Conservation (phyloP, 1,139 yeast species). For the Lipomyces yarrowii region DNA sequence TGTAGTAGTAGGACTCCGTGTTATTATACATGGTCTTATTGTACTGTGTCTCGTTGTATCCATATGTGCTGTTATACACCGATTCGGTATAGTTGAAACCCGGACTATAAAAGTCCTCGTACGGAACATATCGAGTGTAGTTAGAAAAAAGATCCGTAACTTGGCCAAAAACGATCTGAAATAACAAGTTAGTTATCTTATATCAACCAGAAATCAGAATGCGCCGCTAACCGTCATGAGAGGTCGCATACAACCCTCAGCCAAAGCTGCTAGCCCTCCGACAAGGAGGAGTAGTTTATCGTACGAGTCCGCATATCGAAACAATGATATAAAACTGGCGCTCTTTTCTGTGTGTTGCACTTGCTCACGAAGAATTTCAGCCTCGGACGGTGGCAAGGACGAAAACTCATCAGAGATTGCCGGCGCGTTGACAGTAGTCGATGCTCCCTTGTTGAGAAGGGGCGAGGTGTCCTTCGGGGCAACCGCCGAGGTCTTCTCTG, state of each 20-base stretch:
- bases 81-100: constrained; percentile 21
- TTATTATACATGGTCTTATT: constrained; percentile 7
- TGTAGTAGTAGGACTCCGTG: constrained; percentile 11
- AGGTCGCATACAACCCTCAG: constrained; percentile 31
- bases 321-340: constrained; percentile 27
- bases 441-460: background rate
- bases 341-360: constrained; percentile 17
- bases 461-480: background rate
- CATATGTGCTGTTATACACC: constrained; percentile 11
- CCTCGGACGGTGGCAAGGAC: constrained; percentile 26
- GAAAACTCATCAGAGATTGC: constrained; percentile 24
- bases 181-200: background rate
- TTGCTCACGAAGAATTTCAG: constrained; percentile 27
- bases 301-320: constrained; percentile 20
- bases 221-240: constrained; percentile 27
- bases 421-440: background rate
- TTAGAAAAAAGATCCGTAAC: constrained; percentile 26
- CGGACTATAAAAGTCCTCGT: constrained; percentile 21
- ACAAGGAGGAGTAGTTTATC: constrained; percentile 23
- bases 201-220: background rate
- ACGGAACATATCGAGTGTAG: constrained; percentile 25
- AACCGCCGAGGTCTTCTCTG: background rate
- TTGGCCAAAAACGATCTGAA: constrained; percentile 28
- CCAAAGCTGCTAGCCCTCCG: constrained; percentile 19
- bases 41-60: constrained; percentile 12